Evolutionary conservation across 805 yeast species (phyloP).

Genomic region (Hyphopichia homilentoma): DNA sequence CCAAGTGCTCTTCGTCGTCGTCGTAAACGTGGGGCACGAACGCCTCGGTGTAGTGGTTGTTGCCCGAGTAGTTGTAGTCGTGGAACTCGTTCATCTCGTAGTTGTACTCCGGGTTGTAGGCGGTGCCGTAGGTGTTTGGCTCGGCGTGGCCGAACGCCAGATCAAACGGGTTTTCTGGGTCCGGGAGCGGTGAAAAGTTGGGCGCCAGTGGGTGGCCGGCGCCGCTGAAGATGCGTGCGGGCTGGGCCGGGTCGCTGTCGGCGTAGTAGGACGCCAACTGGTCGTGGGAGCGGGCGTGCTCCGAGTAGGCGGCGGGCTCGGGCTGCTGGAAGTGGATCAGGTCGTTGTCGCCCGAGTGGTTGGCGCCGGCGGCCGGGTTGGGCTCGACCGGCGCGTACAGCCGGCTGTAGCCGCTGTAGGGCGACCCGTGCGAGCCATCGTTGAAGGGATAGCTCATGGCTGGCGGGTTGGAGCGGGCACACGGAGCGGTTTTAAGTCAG

Average conservation of each 20-base stretch:
- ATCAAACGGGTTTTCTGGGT: slow-evolving; percentile 12
- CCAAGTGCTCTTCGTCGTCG: slow-evolving; percentile 36
- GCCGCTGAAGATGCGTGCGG: slow-evolving; percentile 1
- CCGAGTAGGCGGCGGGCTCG: slow-evolving; percentile 19
- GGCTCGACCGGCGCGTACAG: neutral
- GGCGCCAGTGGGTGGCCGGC: slow-evolving; percentile 7
- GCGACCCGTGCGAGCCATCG: too few relatives aligned
- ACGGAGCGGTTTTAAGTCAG: too few relatives aligned
- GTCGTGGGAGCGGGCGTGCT: slow-evolving; percentile 14
- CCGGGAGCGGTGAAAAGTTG: slow-evolving; percentile 13
- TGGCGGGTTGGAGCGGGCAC: too few relatives aligned
- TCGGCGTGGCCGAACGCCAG: slow-evolving; percentile 5
- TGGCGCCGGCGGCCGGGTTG: neutral
- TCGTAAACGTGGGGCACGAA: slow-evolving; percentile 42
- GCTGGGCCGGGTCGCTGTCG: slow-evolving; percentile 10
- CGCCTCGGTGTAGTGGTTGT: slow-evolving; percentile 27
- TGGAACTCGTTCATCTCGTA: slow-evolving; percentile 21
- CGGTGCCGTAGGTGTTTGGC: slow-evolving; percentile 5
- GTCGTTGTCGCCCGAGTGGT: slow-evolving; percentile 5
- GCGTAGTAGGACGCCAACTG: slow-evolving; percentile 19
- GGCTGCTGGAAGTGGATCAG: slow-evolving; percentile 28
- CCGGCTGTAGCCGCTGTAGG: too few relatives aligned
- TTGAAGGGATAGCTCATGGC: too few relatives aligned
- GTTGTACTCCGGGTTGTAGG: slow-evolving; percentile 9
- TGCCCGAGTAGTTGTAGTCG: slow-evolving; percentile 11